phyloP scores from a whole-genome alignment of 192 early-diverging fungal species.

The Diversispora eburnea region DNA sequence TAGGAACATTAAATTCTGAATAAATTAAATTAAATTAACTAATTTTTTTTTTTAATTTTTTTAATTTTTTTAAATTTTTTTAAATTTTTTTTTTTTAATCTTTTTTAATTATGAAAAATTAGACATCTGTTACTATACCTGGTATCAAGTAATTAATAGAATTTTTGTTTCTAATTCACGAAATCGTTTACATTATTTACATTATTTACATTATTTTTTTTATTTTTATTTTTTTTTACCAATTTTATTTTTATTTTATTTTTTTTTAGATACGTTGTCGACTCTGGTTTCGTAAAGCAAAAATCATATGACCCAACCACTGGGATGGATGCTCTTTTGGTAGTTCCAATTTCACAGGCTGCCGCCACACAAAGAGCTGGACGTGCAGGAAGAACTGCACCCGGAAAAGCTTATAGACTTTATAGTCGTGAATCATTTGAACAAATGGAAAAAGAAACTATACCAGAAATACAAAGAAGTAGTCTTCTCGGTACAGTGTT shows the following conservation, averaged over 20 bases:
- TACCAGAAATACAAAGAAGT: conserved; percentile 96
- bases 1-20: no score
- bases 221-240: no score
- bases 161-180: background rate
- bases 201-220: no score
- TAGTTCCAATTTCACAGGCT: conserved; percentile 90
- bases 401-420: conserved; percentile 86
- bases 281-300: conserved; percentile 91
- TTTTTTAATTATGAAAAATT: background rate
- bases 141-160: conserved; percentile 18
- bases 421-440: conserved; percentile 84
- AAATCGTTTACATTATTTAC: no score
- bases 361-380: conserved; percentile 92
- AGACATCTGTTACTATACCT: conserved; percentile 82
- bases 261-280: conserved; percentile 86
- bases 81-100: background rate
- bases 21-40: conserved; percentile 15
- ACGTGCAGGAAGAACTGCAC: conserved; percentile 88
- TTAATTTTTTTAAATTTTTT: background rate
- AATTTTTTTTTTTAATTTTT: background rate
- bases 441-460: conserved; percentile 79
- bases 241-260: background rate
- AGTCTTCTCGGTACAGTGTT: conserved; percentile 87
- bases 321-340: conserved; percentile 88
- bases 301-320: conserved; percentile 92